A percentile compares a stretch with the other conserved stretches of the same genome.
Conservation (phyloP, 2,329 filamentous ascomycete genomes). For the Talaromyces atroroseus region DNA sequence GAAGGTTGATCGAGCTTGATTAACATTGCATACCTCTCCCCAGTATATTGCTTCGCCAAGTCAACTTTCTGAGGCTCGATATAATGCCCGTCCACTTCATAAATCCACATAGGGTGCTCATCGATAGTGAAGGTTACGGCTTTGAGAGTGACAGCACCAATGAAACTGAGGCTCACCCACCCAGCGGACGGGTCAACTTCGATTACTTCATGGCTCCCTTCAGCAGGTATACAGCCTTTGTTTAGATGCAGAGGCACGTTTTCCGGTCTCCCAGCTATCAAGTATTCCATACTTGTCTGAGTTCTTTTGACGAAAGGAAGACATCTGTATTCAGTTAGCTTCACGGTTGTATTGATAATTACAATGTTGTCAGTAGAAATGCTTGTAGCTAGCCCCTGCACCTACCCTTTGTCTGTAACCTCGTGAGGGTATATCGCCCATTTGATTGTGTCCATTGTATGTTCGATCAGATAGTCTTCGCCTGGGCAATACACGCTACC, state of each 20-base stretch:
- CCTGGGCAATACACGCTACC: constrained; percentile 45
- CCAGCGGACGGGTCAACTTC: constrained; percentile 30
- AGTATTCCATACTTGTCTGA: constrained; percentile 8
- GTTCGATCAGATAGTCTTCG: constrained; percentile 36
- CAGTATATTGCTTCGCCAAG: constrained; percentile 22
- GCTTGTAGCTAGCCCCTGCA: background rate
- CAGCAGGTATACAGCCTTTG: constrained; percentile 43
- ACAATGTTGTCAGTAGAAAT: background rate
- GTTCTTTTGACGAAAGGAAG: constrained; percentile 15
- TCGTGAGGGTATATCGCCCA: constrained; percentile 19
- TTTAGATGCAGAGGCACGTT: constrained; percentile 24
- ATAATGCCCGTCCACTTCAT: constrained; percentile 35
- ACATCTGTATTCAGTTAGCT: background rate
- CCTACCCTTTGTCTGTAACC: constrained; percentile 30
- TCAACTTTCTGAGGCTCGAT: constrained; percentile 31
- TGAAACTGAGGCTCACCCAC: constrained; percentile 53
- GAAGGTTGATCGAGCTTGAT: constrained; percentile 33
- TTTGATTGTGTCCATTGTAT: constrained; percentile 20
- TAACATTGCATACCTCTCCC: constrained; percentile 32
- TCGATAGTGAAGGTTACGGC: constrained; percentile 43
- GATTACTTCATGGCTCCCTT: constrained; percentile 43
- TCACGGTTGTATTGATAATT: background rate
- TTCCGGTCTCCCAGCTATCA: constrained; percentile 12
- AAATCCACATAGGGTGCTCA: constrained; percentile 34
- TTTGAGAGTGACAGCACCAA: constrained; percentile 48